Conservation (phyloP, 2,329 filamentous ascomycete species). For the Fusarium penzigii region DNA sequence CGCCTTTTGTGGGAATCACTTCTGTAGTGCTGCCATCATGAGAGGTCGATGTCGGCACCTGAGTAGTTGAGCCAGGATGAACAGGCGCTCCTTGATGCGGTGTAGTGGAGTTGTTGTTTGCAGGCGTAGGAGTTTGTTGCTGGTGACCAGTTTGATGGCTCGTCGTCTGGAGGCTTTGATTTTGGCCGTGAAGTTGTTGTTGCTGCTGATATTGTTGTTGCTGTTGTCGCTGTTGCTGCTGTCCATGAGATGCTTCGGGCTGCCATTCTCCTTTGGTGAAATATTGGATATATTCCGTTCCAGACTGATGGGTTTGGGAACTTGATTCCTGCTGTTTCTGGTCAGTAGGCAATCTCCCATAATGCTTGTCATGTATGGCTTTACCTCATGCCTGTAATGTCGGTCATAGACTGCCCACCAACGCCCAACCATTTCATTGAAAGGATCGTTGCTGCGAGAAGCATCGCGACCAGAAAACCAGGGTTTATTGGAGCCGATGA, state of each 20-base stretch:
- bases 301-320: conserved; percentile 8
- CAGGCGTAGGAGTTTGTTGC: conserved; percentile 17
- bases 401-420: conserved; percentile 97
- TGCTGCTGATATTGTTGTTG: conserved; percentile 26
- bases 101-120: conserved; percentile 20
- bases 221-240: conserved; percentile 25
- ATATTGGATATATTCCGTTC: conserved; percentile 48
- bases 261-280: conserved; percentile 56
- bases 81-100: conserved; percentile 13
- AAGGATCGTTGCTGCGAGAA: conserved; percentile 60
- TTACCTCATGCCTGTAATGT: conserved; percentile 67
- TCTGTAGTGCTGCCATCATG: conserved; percentile 44
- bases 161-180: conserved; percentile 12
- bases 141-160: conserved; percentile 3
- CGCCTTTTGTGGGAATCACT: conserved; percentile 4
- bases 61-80: conserved; percentile 20
- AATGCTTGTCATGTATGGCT: conserved; percentile 21
- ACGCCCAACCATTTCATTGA: conserved; percentile 78
- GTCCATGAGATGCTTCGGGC: conserved; percentile 18
- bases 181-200: conserved; percentile 19
- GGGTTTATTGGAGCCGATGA: conserved; percentile 89
- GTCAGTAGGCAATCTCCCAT: conserved; percentile 5
- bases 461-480: conserved; percentile 70
- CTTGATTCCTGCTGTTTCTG: conserved; percentile 17
- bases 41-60: conserved; percentile 24